A percentile compares a stretch with the other conserved stretches of the same genome.
Evolutionary conservation across 176 grass and related monocot species (phyloP).

Genomic region (Oryza meridionalis): DNA sequence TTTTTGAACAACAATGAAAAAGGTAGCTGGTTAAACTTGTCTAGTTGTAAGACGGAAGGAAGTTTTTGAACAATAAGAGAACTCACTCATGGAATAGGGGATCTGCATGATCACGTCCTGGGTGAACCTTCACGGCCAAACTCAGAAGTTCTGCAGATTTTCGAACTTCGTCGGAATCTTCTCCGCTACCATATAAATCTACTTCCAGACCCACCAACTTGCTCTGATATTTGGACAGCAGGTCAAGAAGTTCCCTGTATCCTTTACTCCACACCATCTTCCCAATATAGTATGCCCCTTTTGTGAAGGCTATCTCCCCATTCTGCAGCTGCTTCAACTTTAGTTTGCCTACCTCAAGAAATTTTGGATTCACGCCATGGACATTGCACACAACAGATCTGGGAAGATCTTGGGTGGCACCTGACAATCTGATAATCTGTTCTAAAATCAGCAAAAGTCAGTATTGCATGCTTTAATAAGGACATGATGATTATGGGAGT

Average conservation of each 20-base stretch:
- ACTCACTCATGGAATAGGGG: slow-evolving; percentile 91
- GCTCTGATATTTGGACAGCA: slow-evolving; percentile 78
- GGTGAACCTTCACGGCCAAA: slow-evolving; percentile 72
- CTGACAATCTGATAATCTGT: slow-evolving; percentile 90
- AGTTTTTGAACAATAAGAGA: slow-evolving; percentile 30
- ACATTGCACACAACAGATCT: slow-evolving; percentile 92
- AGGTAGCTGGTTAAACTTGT: background rate
- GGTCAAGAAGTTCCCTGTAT: slow-evolving; percentile 83
- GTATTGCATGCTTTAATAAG: background rate
- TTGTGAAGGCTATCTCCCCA: slow-evolving; percentile 75
- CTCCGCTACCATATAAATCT: slow-evolving; percentile 91
- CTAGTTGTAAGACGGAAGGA: background rate
- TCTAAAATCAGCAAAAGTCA: slow-evolving; percentile 16
- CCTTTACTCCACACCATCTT: slow-evolving; percentile 99
- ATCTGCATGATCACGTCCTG: slow-evolving; percentile 91
- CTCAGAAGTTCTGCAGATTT: slow-evolving; percentile 65
- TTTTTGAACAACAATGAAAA: background rate
- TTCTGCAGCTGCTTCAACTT: slow-evolving; percentile 75
- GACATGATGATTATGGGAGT: background rate
- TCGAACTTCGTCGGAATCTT: slow-evolving; percentile 76
- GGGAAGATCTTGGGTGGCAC: slow-evolving; percentile 85
- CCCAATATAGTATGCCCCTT: slow-evolving; percentile 87
- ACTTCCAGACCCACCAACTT: slow-evolving; percentile 71
- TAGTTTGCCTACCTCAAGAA: slow-evolving; percentile 84
- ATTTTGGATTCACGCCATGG: slow-evolving; percentile 97